phyloP scores from a whole-genome alignment of 2,329 filamentous ascomycete species.

The Diplocarpon rosae region DNA sequence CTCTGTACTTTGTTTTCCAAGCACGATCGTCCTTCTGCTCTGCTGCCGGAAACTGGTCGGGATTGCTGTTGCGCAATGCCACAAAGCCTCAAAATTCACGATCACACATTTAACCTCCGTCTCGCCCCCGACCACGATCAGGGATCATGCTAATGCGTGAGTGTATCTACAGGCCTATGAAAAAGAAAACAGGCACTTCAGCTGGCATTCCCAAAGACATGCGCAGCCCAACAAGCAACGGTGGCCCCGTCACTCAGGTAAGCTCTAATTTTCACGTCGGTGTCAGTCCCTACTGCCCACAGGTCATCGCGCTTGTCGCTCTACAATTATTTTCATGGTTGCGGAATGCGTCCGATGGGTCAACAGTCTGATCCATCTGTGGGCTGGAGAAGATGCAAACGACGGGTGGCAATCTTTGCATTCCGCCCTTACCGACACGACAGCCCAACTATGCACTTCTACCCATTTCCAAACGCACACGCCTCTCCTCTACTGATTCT shows the following conservation, averaged over 20 bases:
- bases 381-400: conserved; percentile 15
- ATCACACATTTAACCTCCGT: conserved; percentile 3
- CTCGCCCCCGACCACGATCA: not conserved
- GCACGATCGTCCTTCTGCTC: conserved; percentile 2
- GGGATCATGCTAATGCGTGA: conserved; percentile 17
- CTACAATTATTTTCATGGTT: too few species aligned
- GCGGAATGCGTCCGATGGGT: not conserved
- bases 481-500: not conserved
- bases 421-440: conserved; percentile 25
- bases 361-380: conserved; percentile 10
- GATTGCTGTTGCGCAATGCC: conserved; percentile 19
- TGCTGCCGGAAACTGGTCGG: conserved; percentile 11
- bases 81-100: not conserved
- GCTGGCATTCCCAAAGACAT: conserved; percentile 57
- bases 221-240: conserved; percentile 45
- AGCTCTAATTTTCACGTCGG: conserved; percentile 20
- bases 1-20: conserved; percentile 1
- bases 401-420: conserved; percentile 23
- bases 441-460: conserved; percentile 17
- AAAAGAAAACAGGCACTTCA: conserved; percentile 57
- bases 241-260: conserved; percentile 37
- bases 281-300: not conserved
- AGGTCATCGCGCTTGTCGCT: not conserved
- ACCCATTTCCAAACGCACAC: conserved; percentile 16
- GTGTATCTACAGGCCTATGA: conserved; percentile 49